Conservation (phyloP, 2,329 filamentous ascomycete genomes). For the Xylariaceae sp. region DNA sequence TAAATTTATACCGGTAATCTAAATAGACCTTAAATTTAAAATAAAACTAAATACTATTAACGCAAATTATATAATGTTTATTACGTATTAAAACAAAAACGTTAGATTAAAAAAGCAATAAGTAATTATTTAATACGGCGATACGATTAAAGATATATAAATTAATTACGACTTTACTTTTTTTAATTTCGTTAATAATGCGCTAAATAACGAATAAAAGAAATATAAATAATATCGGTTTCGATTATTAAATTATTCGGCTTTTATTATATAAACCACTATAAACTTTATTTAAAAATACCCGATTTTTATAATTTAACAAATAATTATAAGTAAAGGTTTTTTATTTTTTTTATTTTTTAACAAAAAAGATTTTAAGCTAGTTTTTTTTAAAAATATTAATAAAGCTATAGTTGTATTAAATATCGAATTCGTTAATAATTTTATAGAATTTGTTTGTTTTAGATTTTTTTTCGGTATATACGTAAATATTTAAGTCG, state of each 20-base stretch:
- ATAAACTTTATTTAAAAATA: background rate
- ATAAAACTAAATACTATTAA: slow-evolving; percentile 1
- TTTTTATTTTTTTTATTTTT: background rate
- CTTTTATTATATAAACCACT: background rate
- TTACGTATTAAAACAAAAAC: background rate
- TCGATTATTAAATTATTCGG: background rate
- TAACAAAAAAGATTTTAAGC: background rate
- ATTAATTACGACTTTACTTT: background rate
- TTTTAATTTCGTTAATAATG: no score
- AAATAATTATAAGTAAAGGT: background rate
- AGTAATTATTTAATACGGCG: background rate
- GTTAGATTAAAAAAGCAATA: background rate
- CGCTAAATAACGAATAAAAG: background rate
- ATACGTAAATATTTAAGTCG: no score
- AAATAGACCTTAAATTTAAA: slow-evolving; percentile 1
- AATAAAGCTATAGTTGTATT: background rate
- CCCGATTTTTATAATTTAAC: background rate
- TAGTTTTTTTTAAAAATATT: background rate
- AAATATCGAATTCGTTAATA: background rate
- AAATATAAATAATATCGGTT: background rate
- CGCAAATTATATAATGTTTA: background rate
- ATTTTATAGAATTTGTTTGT: background rate
- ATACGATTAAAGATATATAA: background rate
- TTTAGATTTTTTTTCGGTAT: no score
- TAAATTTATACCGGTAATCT: background rate